Conservation (phyloP, 2,329 filamentous ascomycete species). For the Verticillium nubilum region DNA sequence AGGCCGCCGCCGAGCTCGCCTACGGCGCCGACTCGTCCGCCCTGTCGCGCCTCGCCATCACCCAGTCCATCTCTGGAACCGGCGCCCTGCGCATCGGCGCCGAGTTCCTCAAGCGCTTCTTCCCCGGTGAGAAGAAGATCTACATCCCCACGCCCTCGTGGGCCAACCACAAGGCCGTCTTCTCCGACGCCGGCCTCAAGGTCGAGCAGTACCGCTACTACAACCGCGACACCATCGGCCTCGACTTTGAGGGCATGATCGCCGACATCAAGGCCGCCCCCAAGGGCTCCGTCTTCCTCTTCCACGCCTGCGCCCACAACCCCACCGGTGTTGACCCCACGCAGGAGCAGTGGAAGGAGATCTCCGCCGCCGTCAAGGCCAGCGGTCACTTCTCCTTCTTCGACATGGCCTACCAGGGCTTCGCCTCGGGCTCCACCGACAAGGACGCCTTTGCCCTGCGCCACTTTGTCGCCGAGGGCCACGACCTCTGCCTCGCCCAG, state of each 20-base stretch:
- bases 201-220: constrained; percentile 98
- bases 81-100: constrained; percentile 92
- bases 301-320: constrained; percentile 98
- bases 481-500: constrained; percentile 82
- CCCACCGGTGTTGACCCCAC: constrained; percentile 95
- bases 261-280: constrained; percentile 86
- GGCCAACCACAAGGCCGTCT: constrained; percentile 97
- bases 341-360: constrained; percentile 84
- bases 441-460: constrained; percentile 90
- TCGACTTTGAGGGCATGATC: constrained; percentile 93
- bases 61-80: constrained; percentile 96
- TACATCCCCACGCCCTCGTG: constrained; percentile 95
- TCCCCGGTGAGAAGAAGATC: constrained; percentile 86
- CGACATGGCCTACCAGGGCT: constrained; percentile 99
- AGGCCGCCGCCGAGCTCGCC: constrained; percentile 82
- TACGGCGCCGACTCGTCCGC: constrained; percentile 78
- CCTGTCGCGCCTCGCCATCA: constrained; percentile 79
- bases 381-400: constrained; percentile 93
- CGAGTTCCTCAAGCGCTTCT: constrained; percentile 89
- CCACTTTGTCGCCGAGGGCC: constrained; percentile 88
- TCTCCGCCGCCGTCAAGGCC: constrained; percentile 80
- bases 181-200: constrained; percentile 84
- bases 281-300: constrained; percentile 80
- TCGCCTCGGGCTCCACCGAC: constrained; percentile 87
- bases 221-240: constrained; percentile 96